Evolutionary conservation across 352 stramenopile genomes (phyloP), one percentile per base, ranked within the genome.

Genomic region (Phytopythium ostracodes): DNA sequence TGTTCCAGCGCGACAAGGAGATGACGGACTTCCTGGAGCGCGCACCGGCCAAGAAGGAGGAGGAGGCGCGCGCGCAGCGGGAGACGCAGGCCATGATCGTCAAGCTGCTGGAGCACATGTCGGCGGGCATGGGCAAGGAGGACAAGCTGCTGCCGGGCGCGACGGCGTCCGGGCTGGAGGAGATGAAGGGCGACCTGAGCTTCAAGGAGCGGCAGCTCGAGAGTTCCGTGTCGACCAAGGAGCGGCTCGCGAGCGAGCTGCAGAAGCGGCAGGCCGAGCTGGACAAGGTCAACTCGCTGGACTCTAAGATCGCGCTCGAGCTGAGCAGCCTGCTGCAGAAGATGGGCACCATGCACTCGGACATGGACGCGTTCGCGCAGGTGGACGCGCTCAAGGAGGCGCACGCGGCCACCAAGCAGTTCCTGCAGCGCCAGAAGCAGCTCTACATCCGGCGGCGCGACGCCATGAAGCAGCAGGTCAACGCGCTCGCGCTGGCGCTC

Each of bases 181-280:
- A 98, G 66, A 95, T 98, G 87, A 75, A 89, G 35, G 77, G 78
- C 31, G 89, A 97, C 57, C 68, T 96, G 52, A 91, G 67, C 29
- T 97, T 97, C 71, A 98, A 98, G 68, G 88, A 98, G 69, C 81
- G 84, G 18, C 91, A 98, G 64, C 81, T 98, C n/a, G 91, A 96
- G 70, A 96, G 80, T 9, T 91, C 83, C 20, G 72, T 94, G 47
- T 85, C 87, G 29, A 98, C 91, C 8, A 96, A 96, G 73, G 79
- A 92, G 62, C 81, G 89, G 1, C 75, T 98, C 18, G 71, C 83
- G 36, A 83, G 88, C 70, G 89, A 98, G 64, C 73, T 96, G 4
- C 77, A 87, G 59, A 96, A 96, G 65, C 86, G 91, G 5, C 86
- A 95, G 60, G 74, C 77, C 7, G 91, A 98, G 66, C 80, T 97